These are phyloP conservation scores for Elsinoe perseae DNA, from an alignment of 2,329 filamentous ascomycete species.

Conservation along the genomic window DNA sequence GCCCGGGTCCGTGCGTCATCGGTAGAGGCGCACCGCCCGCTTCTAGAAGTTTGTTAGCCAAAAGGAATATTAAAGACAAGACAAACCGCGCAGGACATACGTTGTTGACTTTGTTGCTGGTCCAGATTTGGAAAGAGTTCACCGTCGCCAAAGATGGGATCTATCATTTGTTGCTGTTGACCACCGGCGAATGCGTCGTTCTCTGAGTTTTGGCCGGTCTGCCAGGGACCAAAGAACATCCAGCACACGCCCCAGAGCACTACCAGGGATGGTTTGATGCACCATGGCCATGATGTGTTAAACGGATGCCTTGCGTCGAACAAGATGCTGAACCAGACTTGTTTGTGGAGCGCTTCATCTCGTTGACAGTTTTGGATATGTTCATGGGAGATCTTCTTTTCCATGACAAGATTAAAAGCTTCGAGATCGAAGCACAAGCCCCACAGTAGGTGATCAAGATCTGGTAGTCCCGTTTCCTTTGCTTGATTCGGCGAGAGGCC, in stretches of 20 bases:
- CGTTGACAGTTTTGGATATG: not conserved
- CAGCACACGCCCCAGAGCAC: constrained; percentile 34
- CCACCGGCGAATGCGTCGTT: not conserved
- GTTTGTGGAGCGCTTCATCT: not conserved
- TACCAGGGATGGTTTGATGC: constrained; percentile 29
- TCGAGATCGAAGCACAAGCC: constrained; percentile 1
- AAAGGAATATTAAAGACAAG: not conserved
- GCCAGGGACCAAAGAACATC: constrained; percentile 27
- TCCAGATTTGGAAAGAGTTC: not conserved
- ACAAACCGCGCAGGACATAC: not conserved
- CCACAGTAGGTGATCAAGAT: not conserved
- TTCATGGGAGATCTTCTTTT: not conserved
- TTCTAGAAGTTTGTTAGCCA: not conserved
- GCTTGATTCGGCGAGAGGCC: not conserved
- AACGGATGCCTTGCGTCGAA: constrained; percentile 21
- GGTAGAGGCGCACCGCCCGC: not conserved
- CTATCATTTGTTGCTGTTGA: constrained; percentile 1
- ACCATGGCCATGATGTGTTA: constrained; percentile 34
- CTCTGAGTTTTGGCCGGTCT: not conserved
- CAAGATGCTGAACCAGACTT: not conserved
- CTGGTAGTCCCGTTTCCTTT: not conserved
- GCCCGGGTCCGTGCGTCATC: constrained; percentile 2
- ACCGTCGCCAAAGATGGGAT: not conserved
- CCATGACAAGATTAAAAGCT: not conserved
- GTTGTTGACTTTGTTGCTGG: not conserved